A percentile compares a stretch with the other conserved stretches of the same genome.
These are phyloP conservation scores for Monosporozyma servazzii DNA, from an alignment of 805 yeast genomes.

Conservation along the genomic window DNA sequence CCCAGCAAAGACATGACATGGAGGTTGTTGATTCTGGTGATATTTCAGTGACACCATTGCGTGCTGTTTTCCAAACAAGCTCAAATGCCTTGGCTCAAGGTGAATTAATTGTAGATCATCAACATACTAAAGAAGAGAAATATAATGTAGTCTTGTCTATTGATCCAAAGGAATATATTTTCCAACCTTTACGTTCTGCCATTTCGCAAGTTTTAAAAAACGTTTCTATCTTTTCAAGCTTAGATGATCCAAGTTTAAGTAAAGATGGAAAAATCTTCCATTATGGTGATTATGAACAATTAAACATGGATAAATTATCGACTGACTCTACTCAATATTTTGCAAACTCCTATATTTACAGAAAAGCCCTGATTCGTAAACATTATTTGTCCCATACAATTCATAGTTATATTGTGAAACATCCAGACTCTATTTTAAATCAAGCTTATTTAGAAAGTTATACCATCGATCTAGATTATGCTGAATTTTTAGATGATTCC, in stretches of 20 bases:
- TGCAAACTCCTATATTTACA: constrained; percentile 71
- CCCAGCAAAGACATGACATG: constrained; percentile 42
- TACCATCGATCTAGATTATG: constrained; percentile 83
- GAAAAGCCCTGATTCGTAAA: constrained; percentile 87
- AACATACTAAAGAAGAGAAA: background rate
- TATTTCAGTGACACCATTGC: constrained; percentile 60
- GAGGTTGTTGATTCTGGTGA: constrained; percentile 56
- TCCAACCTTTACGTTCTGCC: constrained; percentile 30
- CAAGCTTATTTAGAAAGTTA: constrained; percentile 64
- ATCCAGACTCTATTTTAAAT: constrained; percentile 56
- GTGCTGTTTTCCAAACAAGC: constrained; percentile 52
- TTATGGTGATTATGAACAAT: constrained; percentile 83
- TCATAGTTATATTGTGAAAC: constrained; percentile 61
- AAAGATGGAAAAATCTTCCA: constrained; percentile 44
- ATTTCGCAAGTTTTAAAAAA: constrained; percentile 28
- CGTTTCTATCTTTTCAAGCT: constrained; percentile 20
- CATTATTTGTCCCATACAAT: constrained; percentile 82
- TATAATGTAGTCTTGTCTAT: constrained; percentile 25
- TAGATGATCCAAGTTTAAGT: background rate
- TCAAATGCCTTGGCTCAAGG: constrained; percentile 14
- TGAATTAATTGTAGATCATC: constrained; percentile 7
- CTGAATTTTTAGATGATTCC: constrained; percentile 90
- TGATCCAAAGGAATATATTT: constrained; percentile 33
- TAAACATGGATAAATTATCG: constrained; percentile 57
- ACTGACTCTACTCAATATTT: constrained; percentile 38